These are phyloP conservation scores for Cutaneotrichosporon cyanovorans DNA, from an alignment of 1,284 basidiomycete species.

Conservation along the genomic window DNA sequence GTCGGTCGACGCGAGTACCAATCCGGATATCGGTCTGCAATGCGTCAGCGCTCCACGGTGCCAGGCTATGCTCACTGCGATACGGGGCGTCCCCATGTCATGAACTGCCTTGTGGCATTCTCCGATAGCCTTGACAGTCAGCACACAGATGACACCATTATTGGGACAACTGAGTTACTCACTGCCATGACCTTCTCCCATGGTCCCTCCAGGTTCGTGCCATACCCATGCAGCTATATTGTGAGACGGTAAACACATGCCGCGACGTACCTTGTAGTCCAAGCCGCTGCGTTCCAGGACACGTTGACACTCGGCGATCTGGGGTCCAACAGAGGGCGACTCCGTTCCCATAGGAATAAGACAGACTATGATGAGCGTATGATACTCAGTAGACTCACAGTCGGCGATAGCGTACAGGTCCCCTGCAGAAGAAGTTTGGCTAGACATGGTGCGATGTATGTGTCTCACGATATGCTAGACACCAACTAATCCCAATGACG, in stretches of 20 bases:
- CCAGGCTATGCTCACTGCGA: conserved; percentile 27
- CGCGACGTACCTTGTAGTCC: conserved; percentile 59
- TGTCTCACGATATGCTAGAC: too few species aligned
- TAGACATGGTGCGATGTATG: neutral
- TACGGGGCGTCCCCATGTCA: conserved; percentile 46
- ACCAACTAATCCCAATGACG: too few species aligned
- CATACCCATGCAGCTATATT: conserved; percentile 55
- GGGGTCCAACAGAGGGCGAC: conserved; percentile 43
- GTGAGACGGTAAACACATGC: neutral
- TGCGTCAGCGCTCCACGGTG: neutral
- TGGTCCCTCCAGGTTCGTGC: conserved; percentile 80
- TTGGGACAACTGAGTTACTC: neutral
- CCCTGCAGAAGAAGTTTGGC: neutral
- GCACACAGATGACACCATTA: too few species aligned
- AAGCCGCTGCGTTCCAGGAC: conserved; percentile 74
- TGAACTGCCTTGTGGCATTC: conserved; percentile 85
- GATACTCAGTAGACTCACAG: conserved; percentile 7
- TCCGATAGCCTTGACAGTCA: conserved; percentile 41
- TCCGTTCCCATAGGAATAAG: conserved; percentile 46
- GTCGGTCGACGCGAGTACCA: conserved; percentile 72
- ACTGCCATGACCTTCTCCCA: conserved; percentile 62
- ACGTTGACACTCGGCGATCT: conserved; percentile 57
- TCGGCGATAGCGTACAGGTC: conserved; percentile 23
- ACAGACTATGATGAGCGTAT: conserved; percentile 36
- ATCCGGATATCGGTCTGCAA: conserved; percentile 80